A percentile compares a stretch with the other conserved stretches of the same genome.
These are phyloP conservation scores for Arthroderma sp. DNA, from an alignment of 2,329 filamentous ascomycete species.

Conservation along the genomic window DNA sequence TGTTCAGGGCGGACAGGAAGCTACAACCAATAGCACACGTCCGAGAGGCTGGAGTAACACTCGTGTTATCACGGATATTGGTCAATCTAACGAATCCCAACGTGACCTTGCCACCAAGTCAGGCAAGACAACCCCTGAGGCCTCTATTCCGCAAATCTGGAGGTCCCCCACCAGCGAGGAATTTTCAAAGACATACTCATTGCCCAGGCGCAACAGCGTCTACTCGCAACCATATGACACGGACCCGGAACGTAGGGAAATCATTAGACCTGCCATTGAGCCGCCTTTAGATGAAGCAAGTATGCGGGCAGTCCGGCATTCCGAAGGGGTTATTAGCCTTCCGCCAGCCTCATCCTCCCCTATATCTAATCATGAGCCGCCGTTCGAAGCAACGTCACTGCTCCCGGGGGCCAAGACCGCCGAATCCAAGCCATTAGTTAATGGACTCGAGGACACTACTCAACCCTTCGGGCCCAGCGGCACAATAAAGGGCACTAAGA, in stretches of 20 bases:
- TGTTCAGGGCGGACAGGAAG: not conserved
- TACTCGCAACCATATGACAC: not conserved
- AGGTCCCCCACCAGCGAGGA: not conserved
- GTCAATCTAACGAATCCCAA: constrained; percentile 15
- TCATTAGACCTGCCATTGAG: not conserved
- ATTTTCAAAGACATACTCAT: not conserved
- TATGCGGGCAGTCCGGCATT: not conserved
- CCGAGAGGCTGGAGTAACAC: constrained; percentile 8
- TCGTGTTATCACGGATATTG: constrained; percentile 17
- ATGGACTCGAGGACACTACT: too few species aligned
- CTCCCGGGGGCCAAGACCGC: not conserved
- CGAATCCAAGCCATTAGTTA: not conserved
- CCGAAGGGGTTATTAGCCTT: not conserved
- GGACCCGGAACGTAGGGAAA: too few species aligned
- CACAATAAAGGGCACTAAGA: not conserved
- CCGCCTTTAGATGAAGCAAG: not conserved
- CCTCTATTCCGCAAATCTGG: not conserved
- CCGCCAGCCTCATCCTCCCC: not conserved
- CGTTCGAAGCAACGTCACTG: not conserved
- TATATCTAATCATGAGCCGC: not conserved
- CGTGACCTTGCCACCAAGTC: not conserved
- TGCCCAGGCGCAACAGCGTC: not conserved
- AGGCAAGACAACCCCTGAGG: not conserved
- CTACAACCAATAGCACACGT: not conserved
- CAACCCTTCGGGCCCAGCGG: not conserved